Base-by-base conservation (phyloP, 2,329 filamentous ascomycete genomes). In the Hortaea werneckii region DNA sequence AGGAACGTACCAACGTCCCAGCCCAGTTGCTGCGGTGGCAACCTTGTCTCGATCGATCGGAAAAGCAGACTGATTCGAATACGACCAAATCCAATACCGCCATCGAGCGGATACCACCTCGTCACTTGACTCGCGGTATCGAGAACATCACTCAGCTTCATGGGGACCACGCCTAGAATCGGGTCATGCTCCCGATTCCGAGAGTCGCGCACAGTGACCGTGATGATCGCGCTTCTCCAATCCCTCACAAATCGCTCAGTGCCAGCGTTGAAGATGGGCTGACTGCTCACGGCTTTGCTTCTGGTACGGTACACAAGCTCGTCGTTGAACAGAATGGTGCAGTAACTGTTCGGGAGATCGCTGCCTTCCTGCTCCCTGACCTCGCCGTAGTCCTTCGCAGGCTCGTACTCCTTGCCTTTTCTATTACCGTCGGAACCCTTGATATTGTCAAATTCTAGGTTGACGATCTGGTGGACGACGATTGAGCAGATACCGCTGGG, bases 1-100 rank as follows among this genome's bases (percentile, higher is more conserved):
- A 95, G 84, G 59, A 96, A 95, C 0, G 90, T 95, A 32, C 92
- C 92, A 38, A 96, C 86, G 50, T 95, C 87, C 86, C 90, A 96
- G 7, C 90, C 88, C 4, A 95, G 76, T 65, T 95, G 84, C 37
- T 81, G 71, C 0, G 85, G 85, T n/a, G 89, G 89, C 1, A 96
- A 73, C 40, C 80, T 80, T 44, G 90, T 83, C 64, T 95, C 89
- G 38, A 95, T 79, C 28, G 86, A 89, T 28, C 90, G 82, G 77
- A 95, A 95, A 3, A 96, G 75, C 3, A 96, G 67, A 0, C 87
- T 94, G 54, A 98, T 84, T 37, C 89, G 83, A 49, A 94, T 77
- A 6, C 90, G 83, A 35, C 92, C 92, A 53, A 92, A 96, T 0
- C 92, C 70, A 51, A 96, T 82, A 8, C 92, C 92, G 20, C 90